These are phyloP conservation scores for Candolleomyces aberdarensis DNA, from an alignment of 768 basidiomycete genomes.

Conservation along the genomic window DNA sequence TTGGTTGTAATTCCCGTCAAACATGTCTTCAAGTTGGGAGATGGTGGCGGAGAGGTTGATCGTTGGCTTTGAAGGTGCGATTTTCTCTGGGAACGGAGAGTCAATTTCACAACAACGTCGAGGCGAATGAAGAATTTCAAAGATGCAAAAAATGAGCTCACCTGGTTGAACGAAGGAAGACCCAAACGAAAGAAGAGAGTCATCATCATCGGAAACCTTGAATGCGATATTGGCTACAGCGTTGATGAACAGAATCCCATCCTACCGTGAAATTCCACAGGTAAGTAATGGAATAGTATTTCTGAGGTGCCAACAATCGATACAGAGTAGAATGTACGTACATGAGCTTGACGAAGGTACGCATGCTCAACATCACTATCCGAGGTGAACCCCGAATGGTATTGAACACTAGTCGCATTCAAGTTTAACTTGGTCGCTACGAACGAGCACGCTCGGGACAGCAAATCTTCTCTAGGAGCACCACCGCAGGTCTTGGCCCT, in stretches of 20 bases:
- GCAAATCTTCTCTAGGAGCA: neutral
- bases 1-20: constrained; percentile 33
- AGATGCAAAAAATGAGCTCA: constrained; percentile 8
- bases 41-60: constrained; percentile 30
- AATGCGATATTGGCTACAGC: constrained; percentile 35
- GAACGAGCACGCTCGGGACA: neutral
- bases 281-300: no score
- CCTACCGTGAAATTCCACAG: constrained; percentile 13
- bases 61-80: constrained; percentile 29
- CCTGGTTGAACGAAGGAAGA: constrained; percentile 26
- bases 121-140: no score
- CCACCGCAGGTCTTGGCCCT: no score
- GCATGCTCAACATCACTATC: neutral
- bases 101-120: neutral
- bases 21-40: constrained; percentile 21
- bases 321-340: neutral
- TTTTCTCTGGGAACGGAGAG: constrained; percentile 10
- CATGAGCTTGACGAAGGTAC: constrained; percentile 5
- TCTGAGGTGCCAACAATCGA: no score
- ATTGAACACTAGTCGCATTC: neutral
- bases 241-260: constrained; percentile 30
- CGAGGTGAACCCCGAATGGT: neutral
- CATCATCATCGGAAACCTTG: constrained; percentile 15
- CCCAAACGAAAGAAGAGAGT: constrained; percentile 27
- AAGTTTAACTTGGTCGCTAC: neutral